Conservation (phyloP, 2,329 filamentous ascomycete genomes). For the Phyllosticta citrichinensis region DNA sequence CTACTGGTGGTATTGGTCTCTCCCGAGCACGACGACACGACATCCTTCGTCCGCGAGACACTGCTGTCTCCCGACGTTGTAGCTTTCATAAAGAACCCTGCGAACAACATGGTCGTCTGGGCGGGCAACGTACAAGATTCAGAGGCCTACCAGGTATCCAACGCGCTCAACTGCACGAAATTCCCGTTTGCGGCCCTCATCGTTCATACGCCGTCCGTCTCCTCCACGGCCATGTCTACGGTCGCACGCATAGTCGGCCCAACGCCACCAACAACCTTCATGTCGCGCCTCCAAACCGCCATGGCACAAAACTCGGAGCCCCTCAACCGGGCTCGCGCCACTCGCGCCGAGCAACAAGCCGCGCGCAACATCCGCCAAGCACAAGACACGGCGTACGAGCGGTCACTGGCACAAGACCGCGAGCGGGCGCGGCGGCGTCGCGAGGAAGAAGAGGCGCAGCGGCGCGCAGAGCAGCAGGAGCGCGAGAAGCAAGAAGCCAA, state of each 20-base stretch:
- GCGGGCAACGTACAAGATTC: slow-evolving; percentile 86
- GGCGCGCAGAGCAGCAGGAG: slow-evolving; percentile 55
- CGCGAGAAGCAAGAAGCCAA: slow-evolving; percentile 54
- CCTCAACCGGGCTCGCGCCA: slow-evolving; percentile 62
- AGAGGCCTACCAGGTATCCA: slow-evolving; percentile 88
- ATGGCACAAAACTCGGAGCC: slow-evolving; percentile 69
- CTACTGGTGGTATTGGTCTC: slow-evolving; percentile 80
- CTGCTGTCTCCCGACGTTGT: slow-evolving; percentile 67
- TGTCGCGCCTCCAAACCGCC: slow-evolving; percentile 63
- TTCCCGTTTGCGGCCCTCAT: slow-evolving; percentile 84
- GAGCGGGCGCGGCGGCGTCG: slow-evolving; percentile 68
- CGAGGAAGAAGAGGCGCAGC: slow-evolving; percentile 60
- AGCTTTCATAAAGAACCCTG: slow-evolving; percentile 61
- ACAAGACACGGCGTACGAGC: slow-evolving; percentile 89
- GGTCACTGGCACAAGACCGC: slow-evolving; percentile 76
- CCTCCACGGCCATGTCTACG: slow-evolving; percentile 81
- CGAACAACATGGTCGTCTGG: slow-evolving; percentile 80
- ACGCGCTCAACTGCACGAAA: slow-evolving; percentile 77
- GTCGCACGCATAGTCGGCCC: slow-evolving; percentile 69
- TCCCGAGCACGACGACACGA: slow-evolving; percentile 89
- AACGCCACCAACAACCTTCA: slow-evolving; percentile 58
- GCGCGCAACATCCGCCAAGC: slow-evolving; percentile 73
- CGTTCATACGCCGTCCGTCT: slow-evolving; percentile 76
- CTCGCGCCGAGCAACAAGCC: slow-evolving; percentile 69
- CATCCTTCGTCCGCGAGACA: slow-evolving; percentile 70